Evolutionary conservation across 176 grass and related monocot species (phyloP).

Genomic region (Triticum turgidum): DNA sequence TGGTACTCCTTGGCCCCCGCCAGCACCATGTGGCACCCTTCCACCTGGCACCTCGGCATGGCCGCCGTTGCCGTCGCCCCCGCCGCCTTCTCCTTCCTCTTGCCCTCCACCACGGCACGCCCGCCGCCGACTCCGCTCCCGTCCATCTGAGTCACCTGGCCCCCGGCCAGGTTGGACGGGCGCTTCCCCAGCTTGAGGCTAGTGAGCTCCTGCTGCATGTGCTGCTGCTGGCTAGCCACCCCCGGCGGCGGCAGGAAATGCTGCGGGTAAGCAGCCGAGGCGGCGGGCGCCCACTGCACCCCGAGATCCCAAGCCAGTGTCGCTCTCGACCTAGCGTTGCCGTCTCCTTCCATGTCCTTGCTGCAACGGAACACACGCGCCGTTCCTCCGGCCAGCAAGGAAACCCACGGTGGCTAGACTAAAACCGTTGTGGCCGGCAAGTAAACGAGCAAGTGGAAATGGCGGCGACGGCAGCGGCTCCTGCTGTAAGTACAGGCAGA

Average conservation of each 20-base stretch:
- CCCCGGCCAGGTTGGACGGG: constrained; percentile 31
- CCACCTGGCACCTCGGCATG: constrained; percentile 70
- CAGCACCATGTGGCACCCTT: constrained; percentile 54
- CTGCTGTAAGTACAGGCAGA: constrained; percentile 32
- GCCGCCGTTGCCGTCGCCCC: not conserved
- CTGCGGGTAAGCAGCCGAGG: constrained; percentile 10
- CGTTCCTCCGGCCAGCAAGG: too few relatives aligned
- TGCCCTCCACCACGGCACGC: not conserved
- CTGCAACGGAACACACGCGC: too few relatives aligned
- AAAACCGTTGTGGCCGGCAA: not conserved
- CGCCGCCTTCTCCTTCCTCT: constrained; percentile 52
- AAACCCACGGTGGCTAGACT: not conserved
- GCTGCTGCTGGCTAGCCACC: constrained; percentile 5
- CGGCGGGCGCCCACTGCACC: constrained; percentile 32
- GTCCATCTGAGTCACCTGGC: not conserved
- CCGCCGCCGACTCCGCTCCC: not conserved
- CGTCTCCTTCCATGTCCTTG: constrained; percentile 43
- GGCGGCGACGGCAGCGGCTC: not conserved
- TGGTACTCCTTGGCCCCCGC: constrained; percentile 70
- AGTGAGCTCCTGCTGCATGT: constrained; percentile 46
- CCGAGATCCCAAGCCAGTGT: constrained; percentile 20
- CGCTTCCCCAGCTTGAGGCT: constrained; percentile 72
- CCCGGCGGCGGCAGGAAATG: constrained; percentile 3
- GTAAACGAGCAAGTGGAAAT: not conserved
- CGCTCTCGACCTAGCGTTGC: constrained; percentile 3